A percentile compares a stretch with the other conserved stretches of the same genome.
phyloP scores from a whole-genome alignment of 164 flowering plant genomes.

The Magnolia sinica region DNA sequence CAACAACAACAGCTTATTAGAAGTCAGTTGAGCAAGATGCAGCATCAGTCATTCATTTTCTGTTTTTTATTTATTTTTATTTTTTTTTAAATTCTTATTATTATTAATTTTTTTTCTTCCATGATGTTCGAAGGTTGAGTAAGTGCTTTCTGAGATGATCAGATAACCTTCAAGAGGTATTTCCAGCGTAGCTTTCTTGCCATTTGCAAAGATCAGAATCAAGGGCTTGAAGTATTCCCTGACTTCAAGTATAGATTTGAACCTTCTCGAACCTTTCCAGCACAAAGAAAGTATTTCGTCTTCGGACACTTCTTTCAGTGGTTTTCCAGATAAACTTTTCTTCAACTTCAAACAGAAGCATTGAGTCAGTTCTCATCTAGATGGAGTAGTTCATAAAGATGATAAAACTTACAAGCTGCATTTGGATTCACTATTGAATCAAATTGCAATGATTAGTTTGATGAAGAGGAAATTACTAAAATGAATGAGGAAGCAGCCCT shows the following conservation, averaged over 20 bases:
- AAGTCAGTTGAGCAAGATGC: too few relatives aligned
- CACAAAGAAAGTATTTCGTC: slow-evolving; percentile 71
- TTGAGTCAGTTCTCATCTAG: not conserved
- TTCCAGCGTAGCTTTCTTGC: slow-evolving; percentile 49
- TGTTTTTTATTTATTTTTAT: not conserved
- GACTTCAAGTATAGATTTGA: slow-evolving; percentile 57
- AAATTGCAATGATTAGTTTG: not conserved
- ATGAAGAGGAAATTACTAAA: too few relatives aligned
- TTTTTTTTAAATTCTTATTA: too few relatives aligned
- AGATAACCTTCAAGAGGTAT: slow-evolving; percentile 75
- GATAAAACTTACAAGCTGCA: too few relatives aligned
- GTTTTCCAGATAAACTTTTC: slow-evolving; percentile 50
- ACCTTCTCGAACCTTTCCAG: slow-evolving; percentile 72
- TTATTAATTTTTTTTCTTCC: not conserved
- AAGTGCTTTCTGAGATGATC: slow-evolving; percentile 55
- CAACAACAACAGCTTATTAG: too few relatives aligned
- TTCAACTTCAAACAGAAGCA: slow-evolving; percentile 42
- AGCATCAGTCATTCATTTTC: slow-evolving; percentile 1
- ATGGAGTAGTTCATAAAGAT: not conserved
- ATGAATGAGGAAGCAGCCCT: too few relatives aligned
- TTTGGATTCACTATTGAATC: not conserved
- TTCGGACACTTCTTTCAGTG: slow-evolving; percentile 37
- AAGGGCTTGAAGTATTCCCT: slow-evolving; percentile 57
- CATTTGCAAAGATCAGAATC: slow-evolving; percentile 39
- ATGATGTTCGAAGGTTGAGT: not conserved